Percentiles rank a stretch among this genome's conserved stretches.
These are phyloP conservation scores for Dillenia turbinata DNA, from an alignment of 164 flowering plant species.

Conservation along the genomic window DNA sequence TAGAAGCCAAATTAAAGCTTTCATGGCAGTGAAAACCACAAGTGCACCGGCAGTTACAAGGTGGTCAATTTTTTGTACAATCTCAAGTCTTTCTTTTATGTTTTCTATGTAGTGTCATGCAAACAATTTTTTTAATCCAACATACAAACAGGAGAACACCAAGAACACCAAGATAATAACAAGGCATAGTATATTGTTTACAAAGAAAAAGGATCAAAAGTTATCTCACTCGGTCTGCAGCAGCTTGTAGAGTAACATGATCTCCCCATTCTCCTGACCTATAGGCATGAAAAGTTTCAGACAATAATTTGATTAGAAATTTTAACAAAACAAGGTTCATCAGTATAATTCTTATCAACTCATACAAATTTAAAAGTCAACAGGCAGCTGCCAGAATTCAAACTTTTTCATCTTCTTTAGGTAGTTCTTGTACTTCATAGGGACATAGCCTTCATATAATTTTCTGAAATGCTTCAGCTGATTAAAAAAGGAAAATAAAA, in stretches of 20 bases:
- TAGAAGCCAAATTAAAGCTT: no score
- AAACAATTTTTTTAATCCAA: no score
- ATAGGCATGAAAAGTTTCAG: constrained; percentile 7
- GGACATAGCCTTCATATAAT: constrained; percentile 86
- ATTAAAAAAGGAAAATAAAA: constrained; percentile 4
- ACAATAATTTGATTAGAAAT: constrained; percentile 11
- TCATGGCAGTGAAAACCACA: no score
- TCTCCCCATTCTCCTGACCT: constrained; percentile 99
- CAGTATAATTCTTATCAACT: not conserved
- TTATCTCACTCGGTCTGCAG: constrained; percentile 78
- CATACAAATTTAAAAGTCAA: not conserved
- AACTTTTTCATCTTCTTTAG: constrained; percentile 86
- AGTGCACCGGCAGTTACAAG: no score
- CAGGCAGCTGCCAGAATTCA: constrained; percentile 13
- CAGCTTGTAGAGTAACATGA: constrained; percentile 93
- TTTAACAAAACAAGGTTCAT: not conserved
- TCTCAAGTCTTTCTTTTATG: no score
- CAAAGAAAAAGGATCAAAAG: not conserved
- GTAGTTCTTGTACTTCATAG: constrained; percentile 85
- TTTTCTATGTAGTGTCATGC: no score
- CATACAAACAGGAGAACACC: no score
- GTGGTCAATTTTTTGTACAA: no score
- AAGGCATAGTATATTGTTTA: no score
- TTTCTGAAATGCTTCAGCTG: constrained; percentile 69
- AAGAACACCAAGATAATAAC: no score